phyloP scores from a whole-genome alignment of 2,329 filamentous ascomycete genomes.

The Apiospora kogelbergensis region DNA sequence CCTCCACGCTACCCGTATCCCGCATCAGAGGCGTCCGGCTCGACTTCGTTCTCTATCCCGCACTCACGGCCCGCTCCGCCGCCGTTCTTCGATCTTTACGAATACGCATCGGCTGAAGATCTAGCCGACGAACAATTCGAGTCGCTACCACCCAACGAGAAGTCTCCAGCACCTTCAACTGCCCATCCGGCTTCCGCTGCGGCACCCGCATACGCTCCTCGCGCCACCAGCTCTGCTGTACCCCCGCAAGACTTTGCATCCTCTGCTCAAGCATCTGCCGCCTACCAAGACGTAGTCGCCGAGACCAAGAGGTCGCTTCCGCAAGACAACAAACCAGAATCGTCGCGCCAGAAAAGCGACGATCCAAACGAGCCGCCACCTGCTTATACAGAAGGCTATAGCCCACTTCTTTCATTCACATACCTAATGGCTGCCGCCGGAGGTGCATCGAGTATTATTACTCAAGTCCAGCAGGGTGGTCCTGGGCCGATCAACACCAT shows the following conservation, averaged over 20 bases:
- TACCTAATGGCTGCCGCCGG: constrained; percentile 98
- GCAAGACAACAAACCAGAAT: constrained; percentile 75
- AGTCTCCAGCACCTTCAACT: constrained; percentile 19
- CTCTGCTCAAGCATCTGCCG: constrained; percentile 34
- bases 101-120: constrained; percentile 30
- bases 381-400: constrained; percentile 92
- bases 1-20: constrained; percentile 65
- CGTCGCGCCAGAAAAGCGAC: constrained; percentile 68
- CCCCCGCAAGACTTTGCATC: constrained; percentile 15
- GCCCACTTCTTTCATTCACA: constrained; percentile 86
- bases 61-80: constrained; percentile 47
- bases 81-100: constrained; percentile 62
- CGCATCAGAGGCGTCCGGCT: constrained; percentile 52
- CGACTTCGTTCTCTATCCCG: constrained; percentile 34
- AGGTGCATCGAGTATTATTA: constrained; percentile 97
- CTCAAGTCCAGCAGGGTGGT: constrained; percentile 93
- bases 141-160: not conserved
- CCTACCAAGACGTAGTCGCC: constrained; percentile 53
- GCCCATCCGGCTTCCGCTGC: constrained; percentile 31
- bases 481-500: constrained; percentile 80
- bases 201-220: constrained; percentile 57
- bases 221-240: constrained; percentile 38
- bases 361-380: constrained; percentile 86
- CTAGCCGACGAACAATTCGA: constrained; percentile 18
- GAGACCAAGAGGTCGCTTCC: constrained; percentile 85